Conservation (phyloP, 192 early-diverging fungal species). For the Cladochytrium replicatum region DNA sequence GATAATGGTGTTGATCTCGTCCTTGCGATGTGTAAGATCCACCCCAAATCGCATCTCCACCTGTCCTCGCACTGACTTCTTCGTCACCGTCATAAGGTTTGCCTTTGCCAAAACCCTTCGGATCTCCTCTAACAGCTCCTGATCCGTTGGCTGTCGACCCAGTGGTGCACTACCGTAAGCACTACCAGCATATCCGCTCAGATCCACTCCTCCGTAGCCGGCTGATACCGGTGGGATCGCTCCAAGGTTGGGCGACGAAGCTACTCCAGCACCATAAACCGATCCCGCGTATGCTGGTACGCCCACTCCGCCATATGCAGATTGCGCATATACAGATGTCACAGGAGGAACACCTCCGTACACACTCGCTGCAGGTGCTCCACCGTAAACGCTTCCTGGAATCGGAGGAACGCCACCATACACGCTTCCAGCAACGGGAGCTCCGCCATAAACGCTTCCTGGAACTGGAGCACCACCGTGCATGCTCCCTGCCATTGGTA, state of each 20-base stretch:
- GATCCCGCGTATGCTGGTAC: constrained; percentile 25
- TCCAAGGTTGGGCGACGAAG: too few relatives aligned
- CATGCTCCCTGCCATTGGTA: not conserved
- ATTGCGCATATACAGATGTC: not conserved
- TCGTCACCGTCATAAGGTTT: constrained; percentile 94
- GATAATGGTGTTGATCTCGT: constrained; percentile 85
- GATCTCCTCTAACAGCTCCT: constrained; percentile 35
- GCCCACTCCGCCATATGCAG: constrained; percentile 11
- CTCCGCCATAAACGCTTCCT: constrained; percentile 23
- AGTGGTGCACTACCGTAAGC: constrained; percentile 9
- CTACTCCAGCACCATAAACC: not conserved
- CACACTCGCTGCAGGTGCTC: constrained; percentile 16
- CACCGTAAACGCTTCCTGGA: constrained; percentile 12
- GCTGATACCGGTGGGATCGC: too few relatives aligned
- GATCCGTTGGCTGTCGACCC: constrained; percentile 32
- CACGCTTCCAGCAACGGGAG: constrained; percentile 4
- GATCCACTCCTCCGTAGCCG: too few relatives aligned
- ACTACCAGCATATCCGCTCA: too few relatives aligned
- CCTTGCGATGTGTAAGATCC: constrained; percentile 73
- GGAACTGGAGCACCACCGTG: constrained; percentile 3
- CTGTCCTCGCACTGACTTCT: constrained; percentile 88
- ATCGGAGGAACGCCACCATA: constrained; percentile 6
- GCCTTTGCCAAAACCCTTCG: constrained; percentile 74
- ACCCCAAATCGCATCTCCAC: constrained; percentile 66
- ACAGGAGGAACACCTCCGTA: constrained; percentile 13